phyloP scores from a whole-genome alignment of 768 basidiomycete species.

The Udeniomyces megalosporus region DNA sequence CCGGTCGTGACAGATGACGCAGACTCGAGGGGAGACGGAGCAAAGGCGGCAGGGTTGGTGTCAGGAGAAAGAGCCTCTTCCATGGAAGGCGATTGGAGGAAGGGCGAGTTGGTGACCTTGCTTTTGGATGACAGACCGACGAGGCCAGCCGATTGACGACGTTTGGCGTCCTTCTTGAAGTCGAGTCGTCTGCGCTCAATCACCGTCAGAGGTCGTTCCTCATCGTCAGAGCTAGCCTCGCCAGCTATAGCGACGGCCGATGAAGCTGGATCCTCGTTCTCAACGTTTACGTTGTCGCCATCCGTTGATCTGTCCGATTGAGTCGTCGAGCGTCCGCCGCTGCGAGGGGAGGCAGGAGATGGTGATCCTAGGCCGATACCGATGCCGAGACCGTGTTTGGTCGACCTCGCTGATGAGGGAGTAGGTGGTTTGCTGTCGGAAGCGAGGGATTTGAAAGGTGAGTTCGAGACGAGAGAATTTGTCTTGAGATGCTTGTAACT shows the following conservation, averaged over 20 bases:
- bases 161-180: constrained; percentile 8
- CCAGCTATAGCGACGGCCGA: constrained; percentile 5
- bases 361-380: neutral
- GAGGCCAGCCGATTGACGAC: constrained; percentile 12
- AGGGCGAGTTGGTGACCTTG: constrained; percentile 15
- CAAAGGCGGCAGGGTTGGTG: neutral
- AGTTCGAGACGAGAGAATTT: constrained; percentile 29
- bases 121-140: neutral
- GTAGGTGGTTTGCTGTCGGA: neutral
- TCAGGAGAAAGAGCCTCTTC: neutral
- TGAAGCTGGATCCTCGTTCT: neutral
- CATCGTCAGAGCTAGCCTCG: neutral
- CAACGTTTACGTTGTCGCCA: neutral
- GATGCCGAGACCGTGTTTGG: neutral
- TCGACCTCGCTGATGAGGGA: neutral
- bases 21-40: constrained; percentile 2
- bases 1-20: neutral
- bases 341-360: no score
- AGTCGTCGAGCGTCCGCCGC: neutral
- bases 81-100: constrained; percentile 6
- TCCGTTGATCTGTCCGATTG: neutral
- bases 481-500: constrained; percentile 30
- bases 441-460: constrained; percentile 26
- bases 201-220: neutral
- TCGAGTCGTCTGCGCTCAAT: neutral